Base-by-base conservation (phyloP, 331 rosid species). In the Quercus lobata region DNA sequence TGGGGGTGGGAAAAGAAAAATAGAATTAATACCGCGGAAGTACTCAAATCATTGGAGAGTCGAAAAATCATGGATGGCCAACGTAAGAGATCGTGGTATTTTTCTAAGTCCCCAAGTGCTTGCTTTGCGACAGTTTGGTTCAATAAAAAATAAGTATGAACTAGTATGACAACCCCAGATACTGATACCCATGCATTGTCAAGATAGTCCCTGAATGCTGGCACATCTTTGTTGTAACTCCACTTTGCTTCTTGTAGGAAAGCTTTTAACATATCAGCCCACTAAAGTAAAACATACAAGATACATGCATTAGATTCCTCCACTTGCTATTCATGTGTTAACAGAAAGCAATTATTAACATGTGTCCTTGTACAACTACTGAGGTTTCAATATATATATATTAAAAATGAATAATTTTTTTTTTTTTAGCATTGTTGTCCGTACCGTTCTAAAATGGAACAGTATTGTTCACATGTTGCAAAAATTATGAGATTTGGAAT, bases 1-100 rank as follows among this genome's bases (percentile, higher is more conserved):
- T 21, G 24, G 46, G 46, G 46, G 11, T 8, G 46, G 46, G 0
- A 37, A 37, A 37, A 37, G 8, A 37, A 37, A 37, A 2, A 7
- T 0, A 27, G 7, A 18, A 21, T 9, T 10, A 17, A 19, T 66
- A 68, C 72, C 72, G 25, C 52, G 3, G 89, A 86, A 46, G 96
- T 87, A 41, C 75, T 91, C 85, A 87, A 70, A 80, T 91, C 96
- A 61, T 91, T 89, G 78, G 80, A 84, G n/a, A 86, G 85, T 37
- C 93, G 85, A 32, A 88, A 87, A 69, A 87, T 87, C 3, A 54
- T 9, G 60, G 95, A 85, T 0, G 95, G 85, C 57, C 62, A 76
- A 7, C 57, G 76, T 29, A 86, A 29, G 57, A 86, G 84, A 29
- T 74, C 34, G 21, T 89, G 91, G 78, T 10, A 63, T 25, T 78